Percentiles rank a stretch among this genome's conserved stretches.
Conservation (phyloP, 2,329 filamentous ascomycete species). For the Penicillium janthinellum region DNA sequence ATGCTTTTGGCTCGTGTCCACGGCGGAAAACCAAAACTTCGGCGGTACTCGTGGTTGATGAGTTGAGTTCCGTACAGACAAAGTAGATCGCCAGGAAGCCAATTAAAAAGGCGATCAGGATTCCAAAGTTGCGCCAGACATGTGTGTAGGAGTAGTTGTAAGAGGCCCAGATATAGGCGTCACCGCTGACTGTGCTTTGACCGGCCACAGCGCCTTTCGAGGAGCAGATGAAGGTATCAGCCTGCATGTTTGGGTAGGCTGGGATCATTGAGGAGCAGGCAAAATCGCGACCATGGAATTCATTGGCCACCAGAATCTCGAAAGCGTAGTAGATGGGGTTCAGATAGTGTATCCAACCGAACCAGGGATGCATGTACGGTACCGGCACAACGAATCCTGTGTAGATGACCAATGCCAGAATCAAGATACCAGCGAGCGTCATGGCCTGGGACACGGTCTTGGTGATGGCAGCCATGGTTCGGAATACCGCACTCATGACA, state of each 20-base stretch:
- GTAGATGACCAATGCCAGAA: slow-evolving; percentile 47
- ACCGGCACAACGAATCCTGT: slow-evolving; percentile 48
- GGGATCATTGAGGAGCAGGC: slow-evolving; percentile 51
- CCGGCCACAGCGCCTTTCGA: slow-evolving; percentile 60
- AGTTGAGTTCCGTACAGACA: slow-evolving; percentile 41
- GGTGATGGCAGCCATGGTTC: slow-evolving; percentile 73
- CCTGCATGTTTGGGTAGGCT: slow-evolving; percentile 41
- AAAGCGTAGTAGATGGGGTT: slow-evolving; percentile 80
- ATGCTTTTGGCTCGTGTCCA: slow-evolving; percentile 41
- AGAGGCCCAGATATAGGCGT: slow-evolving; percentile 56
- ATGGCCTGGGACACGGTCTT: slow-evolving; percentile 63
- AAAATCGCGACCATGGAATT: slow-evolving; percentile 70
- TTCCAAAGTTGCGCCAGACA: slow-evolving; percentile 70
- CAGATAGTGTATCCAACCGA: slow-evolving; percentile 77
- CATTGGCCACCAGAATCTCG: slow-evolving; percentile 79
- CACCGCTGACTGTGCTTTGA: slow-evolving; percentile 57
- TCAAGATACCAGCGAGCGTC: slow-evolving; percentile 55
- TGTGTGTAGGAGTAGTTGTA: slow-evolving; percentile 62
- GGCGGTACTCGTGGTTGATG: slow-evolving; percentile 70
- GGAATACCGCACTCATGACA: slow-evolving; percentile 82
- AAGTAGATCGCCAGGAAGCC: slow-evolving; percentile 65
- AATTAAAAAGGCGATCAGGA: slow-evolving; percentile 64
- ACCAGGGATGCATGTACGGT: slow-evolving; percentile 73
- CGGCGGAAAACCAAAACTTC: slow-evolving; percentile 74
- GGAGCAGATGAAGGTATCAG: slow-evolving; percentile 56